These are phyloP conservation scores for Lippia alba DNA, from an alignment of 305 asterid genomes.

Conservation along the genomic window DNA sequence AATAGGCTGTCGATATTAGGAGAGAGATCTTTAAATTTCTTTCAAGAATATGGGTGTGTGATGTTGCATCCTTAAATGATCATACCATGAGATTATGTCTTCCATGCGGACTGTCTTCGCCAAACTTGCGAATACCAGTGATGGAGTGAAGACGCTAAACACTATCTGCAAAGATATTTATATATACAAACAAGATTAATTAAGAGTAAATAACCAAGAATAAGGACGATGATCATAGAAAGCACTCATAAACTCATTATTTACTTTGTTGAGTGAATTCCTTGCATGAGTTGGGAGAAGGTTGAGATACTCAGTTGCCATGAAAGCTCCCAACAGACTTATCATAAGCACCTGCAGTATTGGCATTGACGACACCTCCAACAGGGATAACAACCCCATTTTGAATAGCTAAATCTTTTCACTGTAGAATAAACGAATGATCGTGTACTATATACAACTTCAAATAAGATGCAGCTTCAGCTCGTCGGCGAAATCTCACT, in stretches of 20 bases:
- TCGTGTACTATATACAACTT: too few relatives aligned
- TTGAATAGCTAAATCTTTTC: background rate
- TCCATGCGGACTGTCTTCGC: conserved; percentile 63
- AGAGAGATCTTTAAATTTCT: too few relatives aligned
- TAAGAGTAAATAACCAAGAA: background rate
- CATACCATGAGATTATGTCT: conserved; percentile 77
- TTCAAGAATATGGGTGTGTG: background rate
- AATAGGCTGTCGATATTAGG: background rate
- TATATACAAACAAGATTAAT: background rate
- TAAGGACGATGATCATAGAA: background rate
- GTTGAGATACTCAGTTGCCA: conserved; percentile 73
- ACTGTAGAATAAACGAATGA: background rate
- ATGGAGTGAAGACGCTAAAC: conserved; percentile 67
- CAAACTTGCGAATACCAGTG: conserved; percentile 67
- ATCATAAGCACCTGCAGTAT: conserved; percentile 66
- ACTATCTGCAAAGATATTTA: conserved; percentile 57
- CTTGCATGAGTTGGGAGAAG: conserved; percentile 64
- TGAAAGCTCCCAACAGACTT: conserved; percentile 69
- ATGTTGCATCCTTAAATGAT: background rate
- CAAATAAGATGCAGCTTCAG: background rate
- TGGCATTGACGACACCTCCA: conserved; percentile 78
- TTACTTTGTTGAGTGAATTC: conserved; percentile 61
- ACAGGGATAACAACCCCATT: conserved; percentile 64
- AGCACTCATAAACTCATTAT: background rate
- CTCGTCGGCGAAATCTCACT: background rate